Evolutionary conservation across 2,329 filamentous ascomycete species (phyloP), one percentile per base, ranked within the genome.

Genomic region (Cucurbitaria berberidis): DNA sequence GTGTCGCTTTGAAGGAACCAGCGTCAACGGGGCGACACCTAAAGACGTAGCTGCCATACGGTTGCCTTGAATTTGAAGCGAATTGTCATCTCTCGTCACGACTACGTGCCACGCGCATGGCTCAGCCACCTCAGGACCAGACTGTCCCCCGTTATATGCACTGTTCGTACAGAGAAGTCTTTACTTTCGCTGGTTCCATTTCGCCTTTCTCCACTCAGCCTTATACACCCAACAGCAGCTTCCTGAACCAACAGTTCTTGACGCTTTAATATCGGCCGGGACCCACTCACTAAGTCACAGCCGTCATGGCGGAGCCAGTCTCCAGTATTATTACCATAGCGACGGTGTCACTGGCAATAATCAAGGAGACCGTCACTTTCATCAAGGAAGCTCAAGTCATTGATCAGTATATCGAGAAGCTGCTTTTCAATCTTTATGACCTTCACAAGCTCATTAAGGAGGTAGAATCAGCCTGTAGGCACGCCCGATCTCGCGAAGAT

Each of bases 241-340:
- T 8, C 26, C 24, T 19, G 16, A 18, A 21, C 30, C 18, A 40
- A 43, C 22, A 13, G 19, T 34, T 22, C 21, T 11, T 18, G 11
- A 7, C 6, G 35, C 21, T 5, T 40, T 26, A 18, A 29, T 26
- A 26, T 34, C 18, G 43, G n/a, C n/a, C 36, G 24, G 36, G 36
- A 24, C 36, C 36, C 36, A 39, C 36, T 39, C 36, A 39, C 19
- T 22, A 47, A 5, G 29, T 43, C 32, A 9, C 19, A 18, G 34
- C 38, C 42, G 47, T 13, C n/a, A 64, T 66, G 63, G 61, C 62
- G 13, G 62, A 66, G 24, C 29, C 53, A 1, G 38, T 55, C 1
- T 53, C 59, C 1, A 51, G 51, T 39, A 48, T 63, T 13, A 48
- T 62, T 18, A 63, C 57, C 21, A 45, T 65, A 30, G 51, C 49